Percentiles rank a stretch among this genome's conserved stretches.
Conservation (phyloP, 495 filamentous ascomycete genomes). For the Penicillium antarcticum region DNA sequence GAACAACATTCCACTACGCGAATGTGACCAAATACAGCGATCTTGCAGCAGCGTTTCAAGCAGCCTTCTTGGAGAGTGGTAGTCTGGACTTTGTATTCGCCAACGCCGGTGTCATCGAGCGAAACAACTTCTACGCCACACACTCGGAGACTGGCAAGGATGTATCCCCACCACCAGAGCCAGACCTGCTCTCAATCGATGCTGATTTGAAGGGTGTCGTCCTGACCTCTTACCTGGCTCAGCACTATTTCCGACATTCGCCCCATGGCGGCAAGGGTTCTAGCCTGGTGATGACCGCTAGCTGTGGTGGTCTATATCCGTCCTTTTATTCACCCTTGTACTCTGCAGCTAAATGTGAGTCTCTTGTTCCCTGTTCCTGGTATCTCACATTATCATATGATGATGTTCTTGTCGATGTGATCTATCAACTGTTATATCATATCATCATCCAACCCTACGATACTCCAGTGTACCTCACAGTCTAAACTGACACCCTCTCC, state of each 20-base stretch:
- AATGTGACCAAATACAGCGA: slow-evolving; percentile 18
- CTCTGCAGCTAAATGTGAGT: slow-evolving; percentile 17
- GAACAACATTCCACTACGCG: slow-evolving; percentile 5
- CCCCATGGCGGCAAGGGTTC: slow-evolving; percentile 5
- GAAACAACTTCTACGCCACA: slow-evolving; percentile 15
- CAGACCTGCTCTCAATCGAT: slow-evolving; percentile 14
- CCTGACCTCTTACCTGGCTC: slow-evolving; percentile 16
- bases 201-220: slow-evolving; percentile 19
- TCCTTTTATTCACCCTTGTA: slow-evolving; percentile 17
- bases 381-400: not conserved
- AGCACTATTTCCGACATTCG: slow-evolving; percentile 23
- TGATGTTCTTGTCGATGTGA: not conserved
- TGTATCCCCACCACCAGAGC: slow-evolving; percentile 12
- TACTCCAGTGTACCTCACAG: not conserved
- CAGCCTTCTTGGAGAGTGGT: not conserved
- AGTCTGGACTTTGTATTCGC: slow-evolving; percentile 20
- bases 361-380: not conserved
- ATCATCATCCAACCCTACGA: too few species aligned
- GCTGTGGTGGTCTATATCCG: slow-evolving; percentile 18
- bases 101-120: slow-evolving; percentile 19
- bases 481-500: not conserved
- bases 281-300: slow-evolving; percentile 21
- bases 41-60: slow-evolving; percentile 13
- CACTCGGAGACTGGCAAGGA: not conserved
- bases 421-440: not conserved